These are phyloP conservation scores for Sphenostylis stenocarpa DNA, from an alignment of 306 rosid genomes.

Conservation along the genomic window DNA sequence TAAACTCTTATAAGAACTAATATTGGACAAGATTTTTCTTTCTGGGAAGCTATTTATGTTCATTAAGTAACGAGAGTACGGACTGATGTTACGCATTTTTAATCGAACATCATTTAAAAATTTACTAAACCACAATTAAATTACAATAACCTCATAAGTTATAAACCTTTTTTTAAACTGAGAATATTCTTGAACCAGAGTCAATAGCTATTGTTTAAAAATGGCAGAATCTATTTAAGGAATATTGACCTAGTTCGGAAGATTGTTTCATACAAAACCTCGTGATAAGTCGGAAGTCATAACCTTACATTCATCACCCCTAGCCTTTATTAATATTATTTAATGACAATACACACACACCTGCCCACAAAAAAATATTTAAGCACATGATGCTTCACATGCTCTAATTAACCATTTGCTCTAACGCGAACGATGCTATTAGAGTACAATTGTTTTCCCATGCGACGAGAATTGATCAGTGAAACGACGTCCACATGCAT, in stretches of 20 bases:
- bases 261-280: background rate
- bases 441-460: conserved; percentile 26
- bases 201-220: too few relatives aligned
- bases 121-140: background rate
- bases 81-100: too few relatives aligned
- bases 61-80: too few relatives aligned
- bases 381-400: background rate
- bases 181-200: background rate
- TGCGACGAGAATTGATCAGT: background rate
- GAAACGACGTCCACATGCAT: conserved; percentile 10
- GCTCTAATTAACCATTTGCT: background rate
- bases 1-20: too few relatives aligned
- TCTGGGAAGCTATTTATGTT: too few relatives aligned
- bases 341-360: background rate
- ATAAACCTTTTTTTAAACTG: too few relatives aligned
- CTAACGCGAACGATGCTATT: background rate
- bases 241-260: background rate
- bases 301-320: background rate
- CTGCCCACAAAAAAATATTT: background rate
- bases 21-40: too few relatives aligned
- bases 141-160: background rate
- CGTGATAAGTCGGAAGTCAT: background rate
- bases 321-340: background rate
- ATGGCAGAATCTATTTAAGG: too few relatives aligned
- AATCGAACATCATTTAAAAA: too few relatives aligned